Conservation (phyloP, 352 stramenopile species). For the Plasmopara muralis region DNA sequence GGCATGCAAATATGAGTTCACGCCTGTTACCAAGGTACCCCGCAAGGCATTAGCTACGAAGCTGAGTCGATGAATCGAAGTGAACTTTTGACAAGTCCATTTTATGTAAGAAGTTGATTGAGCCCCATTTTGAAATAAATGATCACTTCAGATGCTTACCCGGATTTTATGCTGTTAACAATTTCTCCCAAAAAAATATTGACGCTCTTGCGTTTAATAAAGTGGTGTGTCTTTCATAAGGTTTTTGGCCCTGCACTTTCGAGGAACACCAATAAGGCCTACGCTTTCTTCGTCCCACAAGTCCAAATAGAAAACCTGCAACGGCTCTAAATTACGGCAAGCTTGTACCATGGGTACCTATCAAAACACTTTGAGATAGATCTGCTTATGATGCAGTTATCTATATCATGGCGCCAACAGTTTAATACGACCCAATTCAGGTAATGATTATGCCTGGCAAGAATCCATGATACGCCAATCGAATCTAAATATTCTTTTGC, state of each 20-base stretch:
- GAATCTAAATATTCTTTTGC: not conserved
- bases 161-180: not conserved
- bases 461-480: constrained; percentile 1
- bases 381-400: constrained; percentile 2
- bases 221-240: not conserved
- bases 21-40: not conserved
- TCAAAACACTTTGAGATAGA: not conserved
- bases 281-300: not conserved
- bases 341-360: not conserved
- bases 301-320: not conserved
- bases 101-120: not conserved
- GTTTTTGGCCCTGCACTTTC: not conserved
- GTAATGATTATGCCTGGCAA: not conserved
- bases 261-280: not conserved
- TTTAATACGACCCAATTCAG: constrained; percentile 7
- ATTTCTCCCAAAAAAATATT: not conserved
- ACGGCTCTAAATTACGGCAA: not conserved
- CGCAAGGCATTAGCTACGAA: not conserved
- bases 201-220: not conserved
- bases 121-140: not conserved
- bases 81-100: not conserved
- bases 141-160: not conserved
- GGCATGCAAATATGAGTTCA: not conserved
- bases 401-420: constrained; percentile 7
- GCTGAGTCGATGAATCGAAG: not conserved